phyloP scores from a whole-genome alignment of 2,329 filamentous ascomycete species.

The Cladophialophora bantiana region DNA sequence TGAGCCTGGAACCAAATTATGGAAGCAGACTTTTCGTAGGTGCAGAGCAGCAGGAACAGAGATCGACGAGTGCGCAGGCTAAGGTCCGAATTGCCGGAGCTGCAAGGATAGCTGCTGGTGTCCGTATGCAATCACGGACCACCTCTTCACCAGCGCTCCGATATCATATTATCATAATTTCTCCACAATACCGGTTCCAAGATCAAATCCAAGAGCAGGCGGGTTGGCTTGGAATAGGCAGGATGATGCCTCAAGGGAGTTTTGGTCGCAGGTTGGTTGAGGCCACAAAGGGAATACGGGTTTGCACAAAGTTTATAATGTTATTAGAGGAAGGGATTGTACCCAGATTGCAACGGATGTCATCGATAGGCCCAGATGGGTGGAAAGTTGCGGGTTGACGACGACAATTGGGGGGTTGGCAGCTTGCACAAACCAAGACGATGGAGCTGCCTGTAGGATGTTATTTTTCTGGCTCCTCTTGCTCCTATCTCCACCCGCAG shows the following conservation, averaged over 20 bases:
- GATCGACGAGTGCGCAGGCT: neutral
- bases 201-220: neutral
- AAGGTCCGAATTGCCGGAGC: neutral
- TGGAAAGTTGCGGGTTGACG: neutral
- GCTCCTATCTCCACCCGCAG: slow-evolving; percentile 5
- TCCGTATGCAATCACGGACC: neutral
- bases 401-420: neutral
- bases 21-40: neutral
- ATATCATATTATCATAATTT: neutral
- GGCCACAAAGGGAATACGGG: neutral
- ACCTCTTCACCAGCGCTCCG: neutral
- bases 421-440: slow-evolving; percentile 1
- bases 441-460: neutral
- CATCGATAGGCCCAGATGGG: neutral
- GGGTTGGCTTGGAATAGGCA: neutral
- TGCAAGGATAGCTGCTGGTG: neutral
- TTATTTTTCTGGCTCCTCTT: neutral
- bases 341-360: neutral
- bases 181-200: neutral
- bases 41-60: neutral
- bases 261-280: neutral
- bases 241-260: neutral
- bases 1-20: slow-evolving; percentile 4
- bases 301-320: slow-evolving; percentile 5
- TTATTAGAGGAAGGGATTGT: neutral